Evolutionary conservation across 73 alveolate genomes (phyloP).

Genomic region (Stentor coeruleus): DNA sequence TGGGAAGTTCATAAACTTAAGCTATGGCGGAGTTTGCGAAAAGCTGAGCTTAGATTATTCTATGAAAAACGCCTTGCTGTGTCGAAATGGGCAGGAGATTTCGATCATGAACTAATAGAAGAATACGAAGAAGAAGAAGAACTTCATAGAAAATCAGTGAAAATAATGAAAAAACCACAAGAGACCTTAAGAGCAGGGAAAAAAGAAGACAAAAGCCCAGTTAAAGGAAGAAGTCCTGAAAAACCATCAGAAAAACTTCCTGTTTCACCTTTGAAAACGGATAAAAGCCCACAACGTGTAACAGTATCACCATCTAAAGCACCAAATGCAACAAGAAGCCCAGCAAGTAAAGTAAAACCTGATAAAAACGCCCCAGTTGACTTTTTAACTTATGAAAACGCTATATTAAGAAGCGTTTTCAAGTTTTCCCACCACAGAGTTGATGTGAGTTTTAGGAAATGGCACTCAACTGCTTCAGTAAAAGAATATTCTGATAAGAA

Average conservation of each 20-base stretch:
- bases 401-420: slow-evolving; percentile 16
- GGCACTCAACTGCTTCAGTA: not conserved
- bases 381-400: not conserved
- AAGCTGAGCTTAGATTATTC: not conserved
- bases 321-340: not conserved
- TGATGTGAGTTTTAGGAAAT: not conserved
- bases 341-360: not conserved
- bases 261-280: not conserved
- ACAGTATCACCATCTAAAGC: not conserved
- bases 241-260: not conserved
- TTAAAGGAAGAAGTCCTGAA: not conserved
- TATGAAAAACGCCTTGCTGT: not conserved
- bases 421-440: not conserved
- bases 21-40: not conserved
- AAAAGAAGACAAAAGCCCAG: not conserved
- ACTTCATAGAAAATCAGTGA: not conserved
- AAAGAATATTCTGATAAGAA: not conserved
- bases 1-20: not conserved
- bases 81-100: not conserved
- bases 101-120: not conserved
- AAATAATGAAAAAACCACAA: not conserved
- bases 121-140: not conserved
- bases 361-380: not conserved
- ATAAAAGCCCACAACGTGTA: not conserved
- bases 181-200: not conserved